Evolutionary conservation across 2,329 filamentous ascomycete species (phyloP).

Genomic region (Teratosphaeria epicoccoides): DNA sequence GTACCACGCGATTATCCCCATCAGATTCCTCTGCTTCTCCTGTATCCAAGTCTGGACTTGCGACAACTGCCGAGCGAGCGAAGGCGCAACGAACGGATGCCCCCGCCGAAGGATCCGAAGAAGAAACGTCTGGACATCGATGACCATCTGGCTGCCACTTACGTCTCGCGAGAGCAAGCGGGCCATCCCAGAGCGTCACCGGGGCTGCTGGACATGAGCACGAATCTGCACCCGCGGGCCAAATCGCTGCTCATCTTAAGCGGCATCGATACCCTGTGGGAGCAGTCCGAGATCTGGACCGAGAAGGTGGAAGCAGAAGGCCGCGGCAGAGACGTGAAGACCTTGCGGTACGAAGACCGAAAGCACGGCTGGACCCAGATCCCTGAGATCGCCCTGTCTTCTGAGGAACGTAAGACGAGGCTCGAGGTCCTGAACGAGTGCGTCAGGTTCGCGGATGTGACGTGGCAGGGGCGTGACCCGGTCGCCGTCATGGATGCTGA

Average conservation of each 20-base stretch:
- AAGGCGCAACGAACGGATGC: conserved; percentile 24
- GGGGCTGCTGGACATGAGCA: conserved; percentile 23
- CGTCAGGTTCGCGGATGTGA: conserved; percentile 22
- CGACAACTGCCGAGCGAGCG: conserved; percentile 32
- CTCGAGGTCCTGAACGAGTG: conserved; percentile 28
- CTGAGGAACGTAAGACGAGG: conserved; percentile 29
- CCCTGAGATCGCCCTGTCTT: conserved; percentile 28
- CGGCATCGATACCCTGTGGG: conserved; percentile 31
- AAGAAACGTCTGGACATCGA: conserved; percentile 21
- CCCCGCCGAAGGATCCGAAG: conserved; percentile 24
- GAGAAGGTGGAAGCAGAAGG: conserved; percentile 27
- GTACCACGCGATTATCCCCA: conserved; percentile 26
- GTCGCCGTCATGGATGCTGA: conserved; percentile 9
- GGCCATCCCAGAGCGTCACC: conserved; percentile 32
- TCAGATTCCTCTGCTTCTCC: conserved; percentile 31
- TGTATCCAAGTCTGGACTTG: conserved; percentile 34
- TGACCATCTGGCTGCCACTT: conserved; percentile 31
- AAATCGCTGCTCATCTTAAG: conserved; percentile 33
- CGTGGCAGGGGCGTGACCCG: conserved; percentile 21
- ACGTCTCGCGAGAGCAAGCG: conserved; percentile 29
- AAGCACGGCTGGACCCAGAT: conserved; percentile 36
- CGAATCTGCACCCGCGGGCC: conserved; percentile 26
- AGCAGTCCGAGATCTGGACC: conserved; percentile 35
- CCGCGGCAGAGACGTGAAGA: conserved; percentile 23
- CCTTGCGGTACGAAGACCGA: conserved; percentile 12